Percentiles rank a stretch among this genome's conserved stretches.
Evolutionary conservation across 2,329 filamentous ascomycete genomes (phyloP).

Genomic region (Fusarium incarnatum): DNA sequence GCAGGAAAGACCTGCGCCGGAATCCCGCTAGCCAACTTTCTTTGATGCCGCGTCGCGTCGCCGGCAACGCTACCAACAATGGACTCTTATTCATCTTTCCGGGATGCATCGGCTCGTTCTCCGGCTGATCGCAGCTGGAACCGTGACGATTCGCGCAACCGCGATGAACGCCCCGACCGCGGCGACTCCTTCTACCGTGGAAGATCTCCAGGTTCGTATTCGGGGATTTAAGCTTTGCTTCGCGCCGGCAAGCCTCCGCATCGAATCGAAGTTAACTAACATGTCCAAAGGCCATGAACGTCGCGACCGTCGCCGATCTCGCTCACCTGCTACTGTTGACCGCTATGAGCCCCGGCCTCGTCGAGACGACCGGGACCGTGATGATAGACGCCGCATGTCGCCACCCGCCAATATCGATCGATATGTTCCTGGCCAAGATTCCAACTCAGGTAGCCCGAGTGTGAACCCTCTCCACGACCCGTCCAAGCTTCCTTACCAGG

Average conservation of each 20-base stretch:
- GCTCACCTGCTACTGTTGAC: constrained; percentile 78
- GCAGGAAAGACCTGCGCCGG: constrained; percentile 13
- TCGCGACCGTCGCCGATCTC: constrained; percentile 72
- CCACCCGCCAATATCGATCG: constrained; percentile 82
- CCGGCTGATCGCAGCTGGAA: constrained; percentile 65
- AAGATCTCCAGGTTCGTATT: constrained; percentile 75
- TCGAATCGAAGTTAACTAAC: constrained; percentile 3
- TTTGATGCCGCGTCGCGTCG: constrained; percentile 36
- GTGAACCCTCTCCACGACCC: constrained; percentile 79
- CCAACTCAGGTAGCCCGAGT: constrained; percentile 54
- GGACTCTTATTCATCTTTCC: constrained; percentile 67
- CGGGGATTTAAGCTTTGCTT: not conserved
- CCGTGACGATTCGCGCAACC: constrained; percentile 64
- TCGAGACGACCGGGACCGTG: constrained; percentile 74
- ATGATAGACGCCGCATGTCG: constrained; percentile 73
- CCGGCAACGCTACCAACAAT: constrained; percentile 51
- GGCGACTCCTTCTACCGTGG: constrained; percentile 72
- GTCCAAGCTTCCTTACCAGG: constrained; percentile 78
- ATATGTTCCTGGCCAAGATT: constrained; percentile 81
- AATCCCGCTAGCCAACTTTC: constrained; percentile 2
- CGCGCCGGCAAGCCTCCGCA: not conserved
- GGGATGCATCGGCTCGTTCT: constrained; percentile 64
- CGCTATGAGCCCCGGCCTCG: constrained; percentile 79
- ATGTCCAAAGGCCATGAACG: constrained; percentile 64
- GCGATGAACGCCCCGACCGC: constrained; percentile 60